phyloP scores from a whole-genome alignment of 2,329 filamentous ascomycete species.

The Cyanodermella asteris region DNA sequence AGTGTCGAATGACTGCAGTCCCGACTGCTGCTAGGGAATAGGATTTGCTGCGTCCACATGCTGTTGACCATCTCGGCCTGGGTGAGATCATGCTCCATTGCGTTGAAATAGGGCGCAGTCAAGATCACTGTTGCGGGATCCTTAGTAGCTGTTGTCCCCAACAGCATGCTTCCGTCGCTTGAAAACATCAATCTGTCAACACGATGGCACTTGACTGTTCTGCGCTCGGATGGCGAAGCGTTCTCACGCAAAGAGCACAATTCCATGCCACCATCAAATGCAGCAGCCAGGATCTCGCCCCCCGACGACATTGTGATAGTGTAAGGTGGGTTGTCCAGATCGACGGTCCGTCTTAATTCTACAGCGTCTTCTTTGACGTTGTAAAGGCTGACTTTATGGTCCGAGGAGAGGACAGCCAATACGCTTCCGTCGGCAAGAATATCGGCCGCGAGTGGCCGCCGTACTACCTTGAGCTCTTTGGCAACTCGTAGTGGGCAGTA shows the following conservation, averaged over 20 bases:
- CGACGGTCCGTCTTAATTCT: slow-evolving; percentile 49
- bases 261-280: slow-evolving; percentile 76
- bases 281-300: slow-evolving; percentile 61
- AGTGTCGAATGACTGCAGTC: slow-evolving; percentile 60
- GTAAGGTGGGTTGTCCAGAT: slow-evolving; percentile 56
- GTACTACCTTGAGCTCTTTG: slow-evolving; percentile 58
- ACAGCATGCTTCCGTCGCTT: slow-evolving; percentile 52
- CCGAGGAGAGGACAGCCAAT: slow-evolving; percentile 58
- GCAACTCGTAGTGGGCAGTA: slow-evolving; percentile 42
- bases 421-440: slow-evolving; percentile 57
- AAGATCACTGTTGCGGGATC: slow-evolving; percentile 53
- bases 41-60: slow-evolving; percentile 67
- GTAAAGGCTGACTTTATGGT: slow-evolving; percentile 75
- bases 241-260: slow-evolving; percentile 51
- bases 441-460: slow-evolving; percentile 53
- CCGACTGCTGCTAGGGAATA: slow-evolving; percentile 61
- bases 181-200: slow-evolving; percentile 59
- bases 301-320: slow-evolving; percentile 64
- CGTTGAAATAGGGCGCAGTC: slow-evolving; percentile 58
- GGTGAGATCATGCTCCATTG: slow-evolving; percentile 26
- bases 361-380: slow-evolving; percentile 42
- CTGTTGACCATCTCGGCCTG: slow-evolving; percentile 41
- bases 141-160: slow-evolving; percentile 48
- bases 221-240: slow-evolving; percentile 41
- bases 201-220: slow-evolving; percentile 56